phyloP scores from a whole-genome alignment of 352 stramenopile species.

The Pythium brassicae region DNA sequence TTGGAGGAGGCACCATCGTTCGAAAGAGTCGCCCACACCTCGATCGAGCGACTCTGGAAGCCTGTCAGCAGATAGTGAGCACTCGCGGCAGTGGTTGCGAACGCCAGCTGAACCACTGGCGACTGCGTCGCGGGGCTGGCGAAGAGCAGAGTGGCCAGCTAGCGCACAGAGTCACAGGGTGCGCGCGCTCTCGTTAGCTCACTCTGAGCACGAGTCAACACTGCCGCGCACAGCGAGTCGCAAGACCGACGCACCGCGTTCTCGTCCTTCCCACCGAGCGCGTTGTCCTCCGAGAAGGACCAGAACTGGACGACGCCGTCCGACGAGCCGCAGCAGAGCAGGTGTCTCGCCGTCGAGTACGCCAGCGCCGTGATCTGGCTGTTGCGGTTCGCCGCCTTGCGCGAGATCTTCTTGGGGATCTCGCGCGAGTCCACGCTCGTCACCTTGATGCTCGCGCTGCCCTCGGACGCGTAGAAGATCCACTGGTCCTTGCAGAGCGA shows the following conservation, averaged over 20 bases:
- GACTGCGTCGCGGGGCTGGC: slow-evolving; percentile 28
- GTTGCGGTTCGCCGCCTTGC: slow-evolving; percentile 59
- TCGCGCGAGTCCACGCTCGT: slow-evolving; percentile 41
- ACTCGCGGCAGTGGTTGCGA: slow-evolving; percentile 19
- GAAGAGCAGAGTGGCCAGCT: slow-evolving; percentile 27
- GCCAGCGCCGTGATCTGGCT: slow-evolving; percentile 45
- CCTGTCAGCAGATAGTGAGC: slow-evolving; percentile 32
- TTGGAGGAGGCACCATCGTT: background rate
- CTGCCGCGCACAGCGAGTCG: background rate
- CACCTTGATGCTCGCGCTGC: slow-evolving; percentile 68
- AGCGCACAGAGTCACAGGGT: background rate
- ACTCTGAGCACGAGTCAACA: background rate
- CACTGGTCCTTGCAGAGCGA: slow-evolving; percentile 56
- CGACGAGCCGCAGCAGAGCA: slow-evolving; percentile 56
- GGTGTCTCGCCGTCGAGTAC: slow-evolving; percentile 42
- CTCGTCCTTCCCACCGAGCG: slow-evolving; percentile 28
- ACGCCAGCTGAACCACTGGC: slow-evolving; percentile 40
- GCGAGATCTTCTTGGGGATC: slow-evolving; percentile 62
- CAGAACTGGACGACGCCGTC: slow-evolving; percentile 70
- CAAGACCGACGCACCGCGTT: slow-evolving; percentile 5
- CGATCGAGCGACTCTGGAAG: slow-evolving; percentile 54
- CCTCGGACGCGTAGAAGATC: slow-evolving; percentile 72
- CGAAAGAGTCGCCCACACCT: slow-evolving; percentile 38
- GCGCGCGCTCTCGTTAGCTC: background rate
- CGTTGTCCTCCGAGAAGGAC: slow-evolving; percentile 44